Evolutionary conservation across 1,284 basidiomycete genomes (phyloP).

Genomic region (Termitomyces sp.): DNA sequence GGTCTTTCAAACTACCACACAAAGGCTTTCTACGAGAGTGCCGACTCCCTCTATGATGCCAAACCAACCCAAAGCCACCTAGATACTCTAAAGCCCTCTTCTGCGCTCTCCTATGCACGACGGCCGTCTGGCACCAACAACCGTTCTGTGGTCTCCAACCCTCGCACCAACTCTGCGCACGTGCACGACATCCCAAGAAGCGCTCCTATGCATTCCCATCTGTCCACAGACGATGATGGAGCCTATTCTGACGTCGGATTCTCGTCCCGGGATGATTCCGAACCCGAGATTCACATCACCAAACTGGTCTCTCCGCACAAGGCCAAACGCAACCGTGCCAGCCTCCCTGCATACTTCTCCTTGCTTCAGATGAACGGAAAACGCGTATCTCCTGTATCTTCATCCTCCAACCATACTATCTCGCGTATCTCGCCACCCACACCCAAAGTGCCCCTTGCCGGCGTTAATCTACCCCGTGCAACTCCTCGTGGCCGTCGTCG

Average conservation of each 20-base stretch:
- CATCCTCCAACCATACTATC: conserved; percentile 46
- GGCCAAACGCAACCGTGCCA: conserved; percentile 59
- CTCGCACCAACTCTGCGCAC: conserved; percentile 45
- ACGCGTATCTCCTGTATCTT: conserved; percentile 37
- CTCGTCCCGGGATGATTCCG: conserved; percentile 33
- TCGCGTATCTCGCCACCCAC: conserved; percentile 53
- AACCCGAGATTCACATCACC: conserved; percentile 24
- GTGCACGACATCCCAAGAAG: conserved; percentile 42
- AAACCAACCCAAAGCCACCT: conserved; percentile 31
- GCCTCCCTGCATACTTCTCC: conserved; percentile 73
- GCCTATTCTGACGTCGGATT: conserved; percentile 36
- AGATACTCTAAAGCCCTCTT: conserved; percentile 24
- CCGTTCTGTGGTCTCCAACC: conserved; percentile 51
- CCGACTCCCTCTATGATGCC: conserved; percentile 31
- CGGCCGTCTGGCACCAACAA: conserved; percentile 69
- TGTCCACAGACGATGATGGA: conserved; percentile 42
- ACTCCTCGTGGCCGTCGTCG: conserved; percentile 48
- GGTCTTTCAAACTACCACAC: conserved; percentile 35
- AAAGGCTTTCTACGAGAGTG: conserved; percentile 30
- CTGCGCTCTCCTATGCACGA: conserved; percentile 58
- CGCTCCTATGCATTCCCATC: conserved; percentile 33
- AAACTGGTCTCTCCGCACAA: conserved; percentile 34
- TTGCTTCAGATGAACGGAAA: conserved; percentile 48
- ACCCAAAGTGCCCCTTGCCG: conserved; percentile 39
- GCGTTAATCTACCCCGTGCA: conserved; percentile 25